These are phyloP conservation scores for Suhomyces coccinellae DNA, from an alignment of 1,139 yeast genomes.

Conservation along the genomic window DNA sequence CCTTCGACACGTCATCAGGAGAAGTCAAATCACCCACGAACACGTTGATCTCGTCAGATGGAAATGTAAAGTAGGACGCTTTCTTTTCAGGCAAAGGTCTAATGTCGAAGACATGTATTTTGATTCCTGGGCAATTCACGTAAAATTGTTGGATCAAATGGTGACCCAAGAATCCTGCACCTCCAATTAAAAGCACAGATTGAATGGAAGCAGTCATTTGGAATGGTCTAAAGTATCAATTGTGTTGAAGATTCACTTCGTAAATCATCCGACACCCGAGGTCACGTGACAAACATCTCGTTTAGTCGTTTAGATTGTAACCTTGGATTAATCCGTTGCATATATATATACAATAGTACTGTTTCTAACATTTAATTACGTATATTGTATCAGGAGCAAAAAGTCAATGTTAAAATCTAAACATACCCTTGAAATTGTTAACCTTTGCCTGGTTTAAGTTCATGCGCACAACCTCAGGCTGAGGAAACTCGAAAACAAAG, in stretches of 20 bases:
- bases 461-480: conserved; percentile 25
- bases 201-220: conserved; percentile 23
- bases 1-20: conserved; percentile 62
- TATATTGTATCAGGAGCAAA: no score
- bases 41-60: conserved; percentile 53
- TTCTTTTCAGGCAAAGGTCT: conserved; percentile 77
- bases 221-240: background rate
- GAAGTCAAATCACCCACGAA: conserved; percentile 87
- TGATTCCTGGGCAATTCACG: conserved; percentile 63
- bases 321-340: no score
- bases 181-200: conserved; percentile 85
- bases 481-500: conserved; percentile 25
- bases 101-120: conserved; percentile 85
- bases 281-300: background rate
- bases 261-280: background rate
- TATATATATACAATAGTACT: no score
- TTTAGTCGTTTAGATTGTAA: background rate
- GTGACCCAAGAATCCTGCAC: conserved; percentile 92
- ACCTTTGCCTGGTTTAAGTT: conserved; percentile 30
- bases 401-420: conserved; percentile 23
- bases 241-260: background rate
- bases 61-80: conserved; percentile 74
- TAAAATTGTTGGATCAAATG: conserved; percentile 86
- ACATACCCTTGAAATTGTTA: conserved; percentile 27
- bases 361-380: no score